phyloP scores from a whole-genome alignment of 768 basidiomycete genomes.

The Rhodosporidiobolus odoratus region DNA sequence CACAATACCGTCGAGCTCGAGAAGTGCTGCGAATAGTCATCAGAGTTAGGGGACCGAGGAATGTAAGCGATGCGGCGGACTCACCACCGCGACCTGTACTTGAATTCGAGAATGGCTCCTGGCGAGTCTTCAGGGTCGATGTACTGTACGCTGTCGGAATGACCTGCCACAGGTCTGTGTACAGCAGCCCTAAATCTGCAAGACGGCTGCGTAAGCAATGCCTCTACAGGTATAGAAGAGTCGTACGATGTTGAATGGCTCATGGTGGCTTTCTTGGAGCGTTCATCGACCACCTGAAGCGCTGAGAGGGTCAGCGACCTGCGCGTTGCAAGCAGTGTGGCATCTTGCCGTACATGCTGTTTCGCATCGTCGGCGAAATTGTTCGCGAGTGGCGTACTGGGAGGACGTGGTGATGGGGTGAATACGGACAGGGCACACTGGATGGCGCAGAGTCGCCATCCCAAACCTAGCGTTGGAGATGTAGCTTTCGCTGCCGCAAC shows the following conservation, averaged over 20 bases:
- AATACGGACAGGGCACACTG: too few species aligned
- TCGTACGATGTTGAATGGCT: slow-evolving; percentile 6
- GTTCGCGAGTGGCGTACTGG: too few species aligned
- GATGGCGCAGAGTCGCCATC: too few species aligned
- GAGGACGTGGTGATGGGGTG: too few species aligned
- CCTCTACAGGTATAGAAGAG: not conserved
- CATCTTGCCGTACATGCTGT: too few species aligned
- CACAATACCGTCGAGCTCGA: slow-evolving; percentile 27
- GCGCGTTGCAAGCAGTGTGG: too few species aligned
- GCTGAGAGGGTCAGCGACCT: too few species aligned
- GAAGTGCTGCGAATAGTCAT: not conserved
- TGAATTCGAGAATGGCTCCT: slow-evolving; percentile 10
- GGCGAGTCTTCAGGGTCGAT: slow-evolving; percentile 8
- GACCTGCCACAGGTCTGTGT: fast-evolving
- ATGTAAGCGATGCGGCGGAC: not conserved
- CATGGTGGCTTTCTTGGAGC: slow-evolving; percentile 18
- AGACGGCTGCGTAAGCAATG: not conserved
- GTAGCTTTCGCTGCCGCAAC: too few species aligned
- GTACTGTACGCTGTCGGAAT: not conserved
- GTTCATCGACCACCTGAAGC: slow-evolving; percentile 21
- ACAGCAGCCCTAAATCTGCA: slow-evolving; percentile 13
- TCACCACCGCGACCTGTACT: slow-evolving; percentile 16
- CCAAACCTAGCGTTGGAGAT: too few species aligned
- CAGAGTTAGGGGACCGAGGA: not conserved
- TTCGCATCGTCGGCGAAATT: too few species aligned